Base-by-base conservation (phyloP, 2,329 filamentous ascomycete genomes). In the Xylaria arbuscula region DNA sequence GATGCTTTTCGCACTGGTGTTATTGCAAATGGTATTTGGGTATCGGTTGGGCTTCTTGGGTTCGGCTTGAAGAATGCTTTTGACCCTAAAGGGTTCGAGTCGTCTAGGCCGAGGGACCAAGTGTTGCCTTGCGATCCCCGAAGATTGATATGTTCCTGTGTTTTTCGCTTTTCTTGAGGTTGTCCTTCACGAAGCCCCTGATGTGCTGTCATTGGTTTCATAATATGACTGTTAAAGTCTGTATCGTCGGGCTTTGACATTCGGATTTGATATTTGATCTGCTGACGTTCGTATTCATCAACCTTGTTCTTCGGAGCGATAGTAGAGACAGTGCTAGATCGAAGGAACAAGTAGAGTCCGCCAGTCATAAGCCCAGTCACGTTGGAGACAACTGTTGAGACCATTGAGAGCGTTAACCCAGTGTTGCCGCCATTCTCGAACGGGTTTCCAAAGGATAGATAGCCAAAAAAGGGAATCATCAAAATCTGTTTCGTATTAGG, bases 331-430 rank as follows among this genome's bases (percentile, higher is more conserved):
- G 85, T 87, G 71, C 88, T 90, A 2, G 89, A 88, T 71, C 90
- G 86, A 58, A 93, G 82, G 73, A 92, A 90, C 9, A 92, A 81
- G 72, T 92, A 90, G 28, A 92, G 83, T 17, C 89, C 86, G 3
- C 89, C 88, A 17, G 87, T 89, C 76, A 89, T 83, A 17, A 92
- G 80, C 2, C 90, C 90, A 0, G 89, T 89, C 1, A 91, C 82
- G 74, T 92, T 92, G 17, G 89, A 83, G 2, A 89, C 87, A 7
- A 92, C 87, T 17, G 89, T 87, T 32, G 89, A 88, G 48, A 91
- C 86, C 83, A 90, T 88, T 2, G 88, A 84, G 3, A 90, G 80
- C 32, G 84, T 83, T 45, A 84, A 66, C 78, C 85, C 53, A 86
- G 80, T 11, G 83, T 81, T 34, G 82, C 79, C 77, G 42, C 80